Evolutionary conservation across 805 yeast genomes (phyloP), one percentile per base, ranked within the genome.

Genomic region (Wickerhamomyces tratensis): DNA sequence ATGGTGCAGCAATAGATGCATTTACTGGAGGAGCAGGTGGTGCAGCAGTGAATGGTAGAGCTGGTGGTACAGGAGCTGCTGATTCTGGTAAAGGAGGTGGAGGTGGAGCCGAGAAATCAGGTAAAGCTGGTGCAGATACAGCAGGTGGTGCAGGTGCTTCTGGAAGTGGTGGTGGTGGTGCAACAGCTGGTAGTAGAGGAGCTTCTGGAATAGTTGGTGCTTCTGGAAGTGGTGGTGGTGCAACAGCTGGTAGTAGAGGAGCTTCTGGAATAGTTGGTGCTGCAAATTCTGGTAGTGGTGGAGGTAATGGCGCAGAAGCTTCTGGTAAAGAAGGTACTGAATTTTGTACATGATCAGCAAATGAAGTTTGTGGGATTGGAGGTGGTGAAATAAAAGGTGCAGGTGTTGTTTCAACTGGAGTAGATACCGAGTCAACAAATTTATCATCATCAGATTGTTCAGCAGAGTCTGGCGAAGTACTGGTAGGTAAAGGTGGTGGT

Each of bases 191-290:
- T 13, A 33, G 41, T 5, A 51, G 55, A 11, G 64, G 49, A 31
- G 56, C 53, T 5, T 62, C 56, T 6, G 69, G 65, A 7, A 27
- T 20, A 5, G 69, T 58, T 7, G 64, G 54, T 5, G 62, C 58
- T 15, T 51, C 48, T 7, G 69, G 70, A 14, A 68, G 52, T 12
- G 71, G 61, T 5, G 71, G 66, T 15, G 68, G 58, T 2, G 63
- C 52, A n/a, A 41, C 35, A 12, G 12, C 2, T 31, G 30, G 34
- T 13, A 33, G 41, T 5, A 51, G 30, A 27, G 30, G 30, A 27
- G 30, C 30, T 27, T 10, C 45, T n/a, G 54, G 54, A 20, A 27
- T 20, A 5, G 34, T 25, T n/a, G 63, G 59, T 25, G 65, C 58
- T 29, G 56, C 39, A n/a, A 45, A 43, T 30, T 49, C 44, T 4